A percentile compares a stretch with the other conserved stretches of the same genome.
These are phyloP conservation scores for Neofusicoccum kwambonambiense DNA, from an alignment of 2,329 filamentous ascomycete genomes.

Conservation along the genomic window DNA sequence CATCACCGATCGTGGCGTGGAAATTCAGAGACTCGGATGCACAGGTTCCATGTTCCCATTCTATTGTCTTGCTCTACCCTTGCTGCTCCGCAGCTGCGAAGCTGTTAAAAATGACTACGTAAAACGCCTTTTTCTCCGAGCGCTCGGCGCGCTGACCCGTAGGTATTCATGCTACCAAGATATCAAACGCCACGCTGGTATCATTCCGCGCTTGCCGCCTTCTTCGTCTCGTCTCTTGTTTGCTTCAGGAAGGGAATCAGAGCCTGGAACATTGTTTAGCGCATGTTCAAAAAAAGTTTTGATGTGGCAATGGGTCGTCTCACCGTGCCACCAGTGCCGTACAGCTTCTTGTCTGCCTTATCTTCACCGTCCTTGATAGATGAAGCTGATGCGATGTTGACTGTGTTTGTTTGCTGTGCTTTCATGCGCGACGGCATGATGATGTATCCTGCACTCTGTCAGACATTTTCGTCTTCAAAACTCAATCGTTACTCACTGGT, in stretches of 20 bases:
- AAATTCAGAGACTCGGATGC: neutral
- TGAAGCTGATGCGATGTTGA: slow-evolving; percentile 3
- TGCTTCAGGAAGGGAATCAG: slow-evolving; percentile 55
- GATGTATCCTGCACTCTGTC: slow-evolving; percentile 45
- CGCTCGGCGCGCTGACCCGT: neutral
- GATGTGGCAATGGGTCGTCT: slow-evolving; percentile 27
- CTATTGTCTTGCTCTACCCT: neutral
- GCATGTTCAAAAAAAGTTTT: slow-evolving; percentile 46
- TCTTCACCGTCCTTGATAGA: slow-evolving; percentile 22
- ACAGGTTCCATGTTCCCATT: neutral
- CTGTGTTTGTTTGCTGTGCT: slow-evolving; percentile 14
- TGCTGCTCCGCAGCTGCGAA: neutral
- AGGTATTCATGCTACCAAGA: neutral
- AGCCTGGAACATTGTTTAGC: slow-evolving; percentile 48
- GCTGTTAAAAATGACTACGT: neutral
- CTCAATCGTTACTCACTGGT: slow-evolving; percentile 27
- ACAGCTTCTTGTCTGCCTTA: slow-evolving; percentile 26
- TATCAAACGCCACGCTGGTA: neutral
- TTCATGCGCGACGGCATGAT: slow-evolving; percentile 42
- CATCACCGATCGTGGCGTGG: neutral
- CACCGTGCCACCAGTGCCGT: slow-evolving; percentile 43
- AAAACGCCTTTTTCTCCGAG: neutral
- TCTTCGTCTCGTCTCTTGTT: slow-evolving; percentile 52
- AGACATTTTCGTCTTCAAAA: neutral
- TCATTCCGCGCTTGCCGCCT: slow-evolving; percentile 31